Conservation (phyloP, 2,329 filamentous ascomycete genomes). For the Nemania sp. region DNA sequence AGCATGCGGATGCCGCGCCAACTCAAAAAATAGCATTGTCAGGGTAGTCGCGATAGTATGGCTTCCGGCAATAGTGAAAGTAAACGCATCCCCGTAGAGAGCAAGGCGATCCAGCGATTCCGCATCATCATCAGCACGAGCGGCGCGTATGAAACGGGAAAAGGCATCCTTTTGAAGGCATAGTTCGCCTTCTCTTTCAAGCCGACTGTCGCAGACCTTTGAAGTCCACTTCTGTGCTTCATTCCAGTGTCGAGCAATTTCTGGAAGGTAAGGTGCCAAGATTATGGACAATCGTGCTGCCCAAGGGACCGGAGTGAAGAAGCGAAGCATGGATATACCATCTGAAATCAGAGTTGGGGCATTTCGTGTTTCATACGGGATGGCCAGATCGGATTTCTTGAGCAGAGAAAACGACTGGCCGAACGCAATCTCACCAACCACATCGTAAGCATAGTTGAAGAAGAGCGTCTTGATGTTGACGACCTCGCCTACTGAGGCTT, state of each 20-base stretch:
- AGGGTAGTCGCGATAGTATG: constrained; percentile 15
- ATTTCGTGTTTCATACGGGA: neutral
- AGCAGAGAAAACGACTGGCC: too few relatives aligned
- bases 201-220: constrained; percentile 8
- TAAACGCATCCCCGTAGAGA: constrained; percentile 23
- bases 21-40: constrained; percentile 22
- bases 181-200: neutral
- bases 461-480: too few relatives aligned
- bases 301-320: constrained; percentile 22
- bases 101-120: constrained; percentile 13
- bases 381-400: too few relatives aligned
- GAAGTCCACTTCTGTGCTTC: constrained; percentile 11
- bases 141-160: constrained; percentile 14
- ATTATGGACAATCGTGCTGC: neutral
- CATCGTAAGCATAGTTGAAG: too few relatives aligned
- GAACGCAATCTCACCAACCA: too few relatives aligned
- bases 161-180: constrained; percentile 10
- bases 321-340: constrained; percentile 9
- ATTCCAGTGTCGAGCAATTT: constrained; percentile 15
- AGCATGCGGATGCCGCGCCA: constrained; percentile 5
- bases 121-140: constrained; percentile 6
- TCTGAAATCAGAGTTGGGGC: neutral
- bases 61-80: constrained; percentile 21
- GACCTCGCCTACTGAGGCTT: too few relatives aligned
- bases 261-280: constrained; percentile 9